Evolutionary conservation across 192 early-diverging fungal genomes (phyloP).

Genomic region (Spizellomyces punctatus): DNA sequence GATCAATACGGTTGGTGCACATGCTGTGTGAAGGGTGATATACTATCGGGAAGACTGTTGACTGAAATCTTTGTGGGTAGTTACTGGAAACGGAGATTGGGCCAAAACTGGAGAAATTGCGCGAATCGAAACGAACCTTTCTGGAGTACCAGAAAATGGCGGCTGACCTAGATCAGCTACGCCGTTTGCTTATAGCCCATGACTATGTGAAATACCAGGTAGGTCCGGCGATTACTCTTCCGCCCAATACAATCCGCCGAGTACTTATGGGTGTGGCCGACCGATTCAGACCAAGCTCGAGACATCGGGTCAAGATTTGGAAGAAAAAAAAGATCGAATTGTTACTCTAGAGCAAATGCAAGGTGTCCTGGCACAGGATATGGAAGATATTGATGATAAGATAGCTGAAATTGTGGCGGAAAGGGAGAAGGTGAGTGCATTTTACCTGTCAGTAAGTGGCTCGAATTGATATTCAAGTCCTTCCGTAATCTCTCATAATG

Average conservation of each 20-base stretch:
- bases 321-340: constrained; percentile 44
- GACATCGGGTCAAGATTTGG: constrained; percentile 37
- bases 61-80: constrained; percentile 37
- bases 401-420: constrained; percentile 50
- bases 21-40: background rate
- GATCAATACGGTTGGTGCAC: constrained; percentile 53
- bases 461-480: background rate
- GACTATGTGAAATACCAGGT: constrained; percentile 81
- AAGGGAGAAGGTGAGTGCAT: constrained; percentile 28
- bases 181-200: constrained; percentile 79
- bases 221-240: constrained; percentile 2
- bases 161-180: constrained; percentile 82
- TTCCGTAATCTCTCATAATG: background rate
- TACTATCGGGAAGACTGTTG: constrained; percentile 5
- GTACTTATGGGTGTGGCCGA: too few relatives aligned
- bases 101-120: constrained; percentile 89
- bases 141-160: constrained; percentile 93
- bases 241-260: too few relatives aligned
- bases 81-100: constrained; percentile 87
- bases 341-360: constrained; percentile 47
- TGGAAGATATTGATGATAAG: constrained; percentile 64
- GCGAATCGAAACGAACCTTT: constrained; percentile 83
- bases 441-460: background rate
- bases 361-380: constrained; percentile 62
- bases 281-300: constrained; percentile 39